These are phyloP conservation scores for Saprolegnia diclina DNA, from an alignment of 352 stramenopile genomes.

Conservation along the genomic window DNA sequence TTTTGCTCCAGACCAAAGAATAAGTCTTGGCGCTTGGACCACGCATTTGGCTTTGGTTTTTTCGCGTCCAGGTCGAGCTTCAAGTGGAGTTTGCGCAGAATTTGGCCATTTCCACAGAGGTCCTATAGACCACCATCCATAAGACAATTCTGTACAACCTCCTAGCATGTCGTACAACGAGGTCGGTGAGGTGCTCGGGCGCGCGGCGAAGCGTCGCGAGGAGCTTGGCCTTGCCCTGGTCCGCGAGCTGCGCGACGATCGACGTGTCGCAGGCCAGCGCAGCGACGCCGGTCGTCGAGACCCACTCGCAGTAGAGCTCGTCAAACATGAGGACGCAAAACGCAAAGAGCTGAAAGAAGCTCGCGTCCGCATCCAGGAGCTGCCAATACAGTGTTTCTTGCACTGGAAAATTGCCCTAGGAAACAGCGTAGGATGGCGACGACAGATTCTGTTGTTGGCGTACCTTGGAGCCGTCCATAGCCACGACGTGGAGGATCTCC, in stretches of 20 bases:
- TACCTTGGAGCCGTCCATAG: conserved; percentile 30
- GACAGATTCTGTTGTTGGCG: not conserved
- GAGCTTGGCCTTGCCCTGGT: conserved; percentile 38
- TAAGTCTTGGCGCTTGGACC: conserved; percentile 2
- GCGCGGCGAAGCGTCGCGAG: conserved; percentile 39
- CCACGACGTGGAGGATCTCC: conserved; percentile 46
- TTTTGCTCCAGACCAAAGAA: conserved; percentile 21
- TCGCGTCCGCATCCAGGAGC: conserved; percentile 42
- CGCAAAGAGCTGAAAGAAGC: conserved; percentile 55
- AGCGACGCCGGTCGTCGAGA: conserved; percentile 25
- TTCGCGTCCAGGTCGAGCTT: conserved; percentile 13
- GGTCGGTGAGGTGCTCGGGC: conserved; percentile 29
- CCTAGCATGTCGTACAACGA: not conserved
- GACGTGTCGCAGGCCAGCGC: conserved; percentile 38
- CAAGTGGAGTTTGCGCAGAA: conserved; percentile 7
- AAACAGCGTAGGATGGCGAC: not conserved
- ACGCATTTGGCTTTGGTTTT: conserved; percentile 11
- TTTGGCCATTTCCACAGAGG: conserved; percentile 19
- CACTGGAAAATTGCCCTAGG: conserved; percentile 44
- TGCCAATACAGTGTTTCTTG: conserved; percentile 57
- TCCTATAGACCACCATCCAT: conserved; percentile 3
- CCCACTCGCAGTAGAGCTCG: conserved; percentile 56
- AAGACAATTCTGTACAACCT: not conserved
- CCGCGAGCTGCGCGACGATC: conserved; percentile 43
- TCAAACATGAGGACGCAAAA: conserved; percentile 61